Evolutionary conservation across 768 basidiomycete genomes (phyloP), one percentile per base, ranked within the genome.

Genomic region (Dentipellis sp.): DNA sequence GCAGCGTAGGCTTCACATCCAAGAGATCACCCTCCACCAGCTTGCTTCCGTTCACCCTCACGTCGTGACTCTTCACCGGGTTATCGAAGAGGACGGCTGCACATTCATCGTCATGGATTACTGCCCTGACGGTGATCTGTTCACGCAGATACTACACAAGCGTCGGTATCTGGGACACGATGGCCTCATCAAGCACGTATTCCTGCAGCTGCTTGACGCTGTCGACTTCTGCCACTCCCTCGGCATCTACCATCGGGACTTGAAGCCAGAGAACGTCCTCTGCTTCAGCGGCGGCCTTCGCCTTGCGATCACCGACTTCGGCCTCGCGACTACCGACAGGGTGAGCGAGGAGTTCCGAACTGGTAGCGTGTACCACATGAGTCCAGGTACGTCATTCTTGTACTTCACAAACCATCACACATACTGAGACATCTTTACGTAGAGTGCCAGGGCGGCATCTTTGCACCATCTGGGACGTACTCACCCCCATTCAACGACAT

Each of bases 311-410:
- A 94, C 94, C 38, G 95, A 98, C 72, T 98, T 98, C 69, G 95
- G 95, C 21, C 80, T 98, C 7, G 88, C 94, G 2, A 97, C 94
- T 4, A 88, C 87, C 19, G 92, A 95, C 60, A 81, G 80, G 66
- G 75, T 81, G 55, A 93, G 91, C 64, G 80, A 80, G 54, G 94
- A 98, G 69, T 92, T 94, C 70, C 83, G 91, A 52, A 97, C 94
- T 37, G 94, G 94, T n/a, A 94, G 91, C 64, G 83, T 94, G n/a
- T 97, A 93, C 71, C 95, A 97, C 71, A 94, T 98, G 88, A 94
- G 91, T 65, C 94, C 94, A 71, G 92, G 89, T 84, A 69, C 51
- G 78, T 69, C 55, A 59, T 67, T 59, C 10, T 49, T 48, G 45
- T 54, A 23, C 48, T 52, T 47, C 23, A 16, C 23, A 59, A 57